Evolutionary conservation across 495 filamentous ascomycete species (phyloP), one percentile per base, ranked within the genome.

Genomic region (Polyplosphaeria fusca): DNA sequence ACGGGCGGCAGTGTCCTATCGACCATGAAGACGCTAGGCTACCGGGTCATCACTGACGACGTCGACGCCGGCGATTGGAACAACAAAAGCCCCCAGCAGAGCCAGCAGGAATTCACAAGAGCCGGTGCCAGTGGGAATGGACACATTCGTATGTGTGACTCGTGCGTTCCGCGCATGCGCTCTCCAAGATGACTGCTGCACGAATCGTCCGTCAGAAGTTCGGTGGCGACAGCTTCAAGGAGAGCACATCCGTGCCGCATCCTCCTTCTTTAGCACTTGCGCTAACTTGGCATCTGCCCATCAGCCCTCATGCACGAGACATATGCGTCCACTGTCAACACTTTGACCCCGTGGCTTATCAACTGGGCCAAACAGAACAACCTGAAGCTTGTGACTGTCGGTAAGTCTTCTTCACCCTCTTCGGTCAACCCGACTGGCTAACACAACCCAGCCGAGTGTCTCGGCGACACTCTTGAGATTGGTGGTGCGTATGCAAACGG

Each of bases 251-350:
- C n/a, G n/a, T n/a, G n/a, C n/a, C n/a, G n/a, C n/a, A n/a, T n/a
- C n/a, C n/a, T n/a, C n/a, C n/a, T n/a, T n/a, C n/a, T n/a, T n/a
- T n/a, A n/a, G n/a, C n/a, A n/a, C n/a, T n/a, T n/a, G n/a, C n/a
- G n/a, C n/a, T n/a, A n/a, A n/a, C n/a, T n/a, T n/a, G n/a, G n/a
- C n/a, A n/a, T n/a, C n/a, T n/a, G n/a, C n/a, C n/a, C n/a, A n/a
- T n/a, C n/a, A n/a, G n/a, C 76, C 9, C 68, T 81, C 30, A 80
- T 80, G 77, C 79, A 81, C 58, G 79, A 81, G 73, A 74, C 71
- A 22, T 78, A 80, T 52, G 50, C 67, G 20, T 57, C 65, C 22
- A 81, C 77, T 2, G 77, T 79, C 12, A 68, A 72, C 18, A 74
- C 68, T 2, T 55, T 81, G 12, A 76, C 74, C 18, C 76, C 71